These are phyloP conservation scores for Pueraria montana DNA, from an alignment of 306 rosid species.

Conservation along the genomic window DNA sequence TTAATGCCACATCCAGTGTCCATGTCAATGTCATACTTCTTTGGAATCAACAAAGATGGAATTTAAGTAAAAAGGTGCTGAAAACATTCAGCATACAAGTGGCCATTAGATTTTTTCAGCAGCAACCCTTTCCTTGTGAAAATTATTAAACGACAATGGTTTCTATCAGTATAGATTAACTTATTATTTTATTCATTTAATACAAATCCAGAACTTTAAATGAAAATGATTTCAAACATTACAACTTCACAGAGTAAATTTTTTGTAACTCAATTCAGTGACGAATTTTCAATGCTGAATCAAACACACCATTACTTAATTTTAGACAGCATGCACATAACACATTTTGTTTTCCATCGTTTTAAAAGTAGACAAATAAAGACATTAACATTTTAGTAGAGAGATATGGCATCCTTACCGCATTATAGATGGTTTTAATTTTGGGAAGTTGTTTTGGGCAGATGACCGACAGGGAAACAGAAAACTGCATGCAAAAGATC, in stretches of 20 bases:
- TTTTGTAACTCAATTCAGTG: neutral
- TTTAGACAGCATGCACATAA: constrained; percentile 19
- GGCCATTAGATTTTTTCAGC: neutral
- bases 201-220: constrained; percentile 8
- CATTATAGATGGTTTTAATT: constrained; percentile 79
- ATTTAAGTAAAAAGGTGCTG: neutral
- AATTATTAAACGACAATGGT: neutral
- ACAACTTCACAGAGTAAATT: neutral
- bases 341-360: neutral
- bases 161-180: neutral
- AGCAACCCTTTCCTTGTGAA: neutral
- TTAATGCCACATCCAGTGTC: neutral
- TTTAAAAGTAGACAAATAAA: constrained; percentile 24
- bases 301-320: constrained; percentile 29
- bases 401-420: constrained; percentile 61
- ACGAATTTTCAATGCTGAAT: neutral
- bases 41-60: neutral
- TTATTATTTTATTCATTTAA: neutral
- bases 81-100: neutral
- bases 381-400: constrained; percentile 25
- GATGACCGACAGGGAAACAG: constrained; percentile 86
- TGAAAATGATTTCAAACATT: constrained; percentile 13
- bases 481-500: constrained; percentile 72
- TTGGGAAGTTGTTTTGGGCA: constrained; percentile 94
- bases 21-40: neutral